Evolutionary conservation across 2,329 filamentous ascomycete genomes (phyloP).

Genomic region (Phialocephala sp.): DNA sequence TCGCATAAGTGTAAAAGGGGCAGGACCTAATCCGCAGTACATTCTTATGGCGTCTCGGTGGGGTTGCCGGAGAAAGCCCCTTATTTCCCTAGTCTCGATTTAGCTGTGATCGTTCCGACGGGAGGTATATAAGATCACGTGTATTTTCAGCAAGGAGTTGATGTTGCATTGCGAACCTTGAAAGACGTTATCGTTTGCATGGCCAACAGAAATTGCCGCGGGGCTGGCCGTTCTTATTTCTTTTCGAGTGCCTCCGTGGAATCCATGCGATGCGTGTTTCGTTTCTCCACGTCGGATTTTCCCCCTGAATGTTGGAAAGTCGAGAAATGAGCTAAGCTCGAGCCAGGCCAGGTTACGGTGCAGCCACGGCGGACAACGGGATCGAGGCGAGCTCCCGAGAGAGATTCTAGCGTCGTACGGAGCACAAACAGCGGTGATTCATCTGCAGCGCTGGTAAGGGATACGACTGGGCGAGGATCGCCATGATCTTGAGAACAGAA

Average conservation of each 20-base stretch:
- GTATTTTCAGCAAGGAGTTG: neutral
- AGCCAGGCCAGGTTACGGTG: too few species aligned
- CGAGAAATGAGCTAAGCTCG: neutral
- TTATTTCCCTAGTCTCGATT: conserved; percentile 3
- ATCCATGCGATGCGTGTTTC: neutral
- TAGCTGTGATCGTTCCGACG: too few species aligned
- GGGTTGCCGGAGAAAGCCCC: neutral
- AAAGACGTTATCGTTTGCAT: neutral
- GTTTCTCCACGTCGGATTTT: conserved; percentile 1
- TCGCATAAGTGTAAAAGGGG: neutral
- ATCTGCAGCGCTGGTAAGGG: neutral
- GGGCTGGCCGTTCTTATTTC: neutral
- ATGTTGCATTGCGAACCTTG: neutral
- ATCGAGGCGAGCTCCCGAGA: neutral
- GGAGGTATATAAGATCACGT: neutral
- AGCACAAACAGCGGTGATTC: neutral
- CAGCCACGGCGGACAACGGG: neutral
- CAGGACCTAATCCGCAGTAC: neutral
- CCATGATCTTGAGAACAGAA: neutral
- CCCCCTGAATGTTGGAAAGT: neutral
- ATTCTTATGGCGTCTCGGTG: neutral
- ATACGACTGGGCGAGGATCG: neutral
- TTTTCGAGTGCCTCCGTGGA: neutral
- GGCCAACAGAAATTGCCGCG: neutral
- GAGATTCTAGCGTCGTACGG: neutral